Evolutionary conservation across 768 basidiomycete genomes (phyloP), one percentile per base, ranked within the genome.

Genomic region (Galerina marginata): DNA sequence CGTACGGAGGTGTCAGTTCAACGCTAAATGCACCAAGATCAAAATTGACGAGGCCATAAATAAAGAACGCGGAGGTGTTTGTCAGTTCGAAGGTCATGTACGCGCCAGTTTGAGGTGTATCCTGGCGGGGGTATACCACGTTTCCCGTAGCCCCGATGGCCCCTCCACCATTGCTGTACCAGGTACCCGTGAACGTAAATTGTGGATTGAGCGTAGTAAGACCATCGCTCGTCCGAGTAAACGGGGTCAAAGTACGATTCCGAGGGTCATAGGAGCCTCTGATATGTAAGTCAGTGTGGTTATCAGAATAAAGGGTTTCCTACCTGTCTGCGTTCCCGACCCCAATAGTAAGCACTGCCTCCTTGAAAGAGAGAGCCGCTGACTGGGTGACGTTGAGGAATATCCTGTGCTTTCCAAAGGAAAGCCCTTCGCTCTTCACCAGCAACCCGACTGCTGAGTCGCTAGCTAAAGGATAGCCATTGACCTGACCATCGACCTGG

Each of bases 31-130:
- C 42, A 5, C 54, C 58, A 26, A 59, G 58, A 14, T 56, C 44
- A 15, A 45, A 11, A 29, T 63, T 63, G 26, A 63, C 62, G 12
- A 55, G 58, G 15, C 62, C 54, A 39, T 59, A 42, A 5, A 63
- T 48, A n/a, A 56, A 63, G 42, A 63, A 63, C 7, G 58, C 62
- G 23, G 43, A 59, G 3, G 62, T 55, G 6, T 58, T 49, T 10
- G 53, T 48, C 15, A 63, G 26, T 15, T 53, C 25, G n/a, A 63
- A 63, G 2, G 62, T 48, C 15, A 63, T 44, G 3, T 53, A 29
- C 6, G 62, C 58, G 29, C 58, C 62, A 1, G 42, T 20, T 15
- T 39, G 16, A 3, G n/a, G 6, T 9, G 62, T 63, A 15, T 54
- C 33, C 33, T 54, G 23, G 10, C 58, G 62, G 16, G 58, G 58